Evolutionary conservation across 768 basidiomycete species (phyloP).

Genomic region (Podaxis sp.): DNA sequence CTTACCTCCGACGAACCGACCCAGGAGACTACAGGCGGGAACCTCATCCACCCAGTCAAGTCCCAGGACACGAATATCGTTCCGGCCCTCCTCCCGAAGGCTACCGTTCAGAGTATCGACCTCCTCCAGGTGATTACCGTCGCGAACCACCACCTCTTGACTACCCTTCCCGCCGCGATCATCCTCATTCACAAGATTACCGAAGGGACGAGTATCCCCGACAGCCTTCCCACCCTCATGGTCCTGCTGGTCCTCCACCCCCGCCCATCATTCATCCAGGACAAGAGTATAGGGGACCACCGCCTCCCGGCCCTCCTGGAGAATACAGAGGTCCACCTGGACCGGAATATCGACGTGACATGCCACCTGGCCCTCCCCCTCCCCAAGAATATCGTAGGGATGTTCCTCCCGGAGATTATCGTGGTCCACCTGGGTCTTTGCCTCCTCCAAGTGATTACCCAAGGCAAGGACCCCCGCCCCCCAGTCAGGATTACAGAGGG

Average conservation of each 20-base stretch:
- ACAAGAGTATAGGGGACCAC: slow-evolving; percentile 9
- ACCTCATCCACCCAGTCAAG: slow-evolving; percentile 5
- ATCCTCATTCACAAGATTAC: slow-evolving; percentile 6
- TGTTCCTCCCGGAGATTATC: slow-evolving; percentile 10
- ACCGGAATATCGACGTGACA: slow-evolving; percentile 7
- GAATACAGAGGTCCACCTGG: slow-evolving; percentile 10
- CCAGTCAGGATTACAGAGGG: slow-evolving; percentile 2
- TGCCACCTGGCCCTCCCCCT: slow-evolving; percentile 3
- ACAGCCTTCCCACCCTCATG: slow-evolving; percentile 5
- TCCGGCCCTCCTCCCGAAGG: slow-evolving; percentile 10
- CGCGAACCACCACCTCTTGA: slow-evolving; percentile 11
- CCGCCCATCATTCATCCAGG: slow-evolving; percentile 15
- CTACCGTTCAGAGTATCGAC: slow-evolving; percentile 13
- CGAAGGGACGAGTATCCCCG: slow-evolving; percentile 12
- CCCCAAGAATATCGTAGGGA: slow-evolving; percentile 10
- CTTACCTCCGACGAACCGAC: slow-evolving; percentile 12
- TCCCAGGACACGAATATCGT: slow-evolving; percentile 9
- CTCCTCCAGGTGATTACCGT: slow-evolving; percentile 7
- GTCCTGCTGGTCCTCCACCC: slow-evolving; percentile 14
- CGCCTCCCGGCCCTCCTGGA: slow-evolving; percentile 5
- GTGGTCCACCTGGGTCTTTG: slow-evolving; percentile 12
- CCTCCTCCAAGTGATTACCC: slow-evolving; percentile 12
- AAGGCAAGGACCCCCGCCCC: slow-evolving; percentile 9
- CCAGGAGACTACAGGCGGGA: slow-evolving; percentile 14
- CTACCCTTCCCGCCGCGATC: slow-evolving; percentile 11